Conservation (phyloP, 148 eudicot species). For the Linanthus parryae region DNA sequence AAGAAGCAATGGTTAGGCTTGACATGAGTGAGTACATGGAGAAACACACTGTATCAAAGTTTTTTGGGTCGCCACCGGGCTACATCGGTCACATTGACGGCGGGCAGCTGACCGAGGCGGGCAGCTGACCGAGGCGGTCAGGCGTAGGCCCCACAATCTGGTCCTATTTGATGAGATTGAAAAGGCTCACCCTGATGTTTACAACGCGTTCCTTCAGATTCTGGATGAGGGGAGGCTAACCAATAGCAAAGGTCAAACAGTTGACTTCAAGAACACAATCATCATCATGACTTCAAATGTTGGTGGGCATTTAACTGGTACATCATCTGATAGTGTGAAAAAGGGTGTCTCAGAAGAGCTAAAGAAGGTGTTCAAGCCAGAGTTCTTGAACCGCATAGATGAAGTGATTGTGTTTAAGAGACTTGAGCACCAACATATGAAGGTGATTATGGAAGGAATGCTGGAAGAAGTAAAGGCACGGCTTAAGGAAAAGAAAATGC, state of each 20-base stretch:
- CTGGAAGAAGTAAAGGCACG: conserved; percentile 21
- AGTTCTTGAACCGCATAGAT: conserved; percentile 38
- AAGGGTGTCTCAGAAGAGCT: conserved; percentile 13
- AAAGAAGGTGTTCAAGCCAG: conserved; percentile 23
- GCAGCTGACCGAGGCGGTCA: conserved; percentile 79
- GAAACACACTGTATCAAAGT: neutral
- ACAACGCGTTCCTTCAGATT: conserved; percentile 89
- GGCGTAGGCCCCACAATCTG: conserved; percentile 70
- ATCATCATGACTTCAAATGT: conserved; percentile 88
- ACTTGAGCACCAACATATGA: conserved; percentile 17
- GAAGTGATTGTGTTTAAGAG: conserved; percentile 30
- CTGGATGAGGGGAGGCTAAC: conserved; percentile 88
- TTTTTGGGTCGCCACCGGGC: conserved; percentile 5
- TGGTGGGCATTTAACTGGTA: conserved; percentile 70
- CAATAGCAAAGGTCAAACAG: conserved; percentile 82
- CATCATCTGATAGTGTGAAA: neutral
- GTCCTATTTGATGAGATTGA: conserved; percentile 92
- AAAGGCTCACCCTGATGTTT: conserved; percentile 88
- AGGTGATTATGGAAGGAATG: conserved; percentile 21
- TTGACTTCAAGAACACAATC: conserved; percentile 80
- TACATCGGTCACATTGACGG: no score
- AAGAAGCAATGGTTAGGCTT: conserved; percentile 11
- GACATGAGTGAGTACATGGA: neutral
- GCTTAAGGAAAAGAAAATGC: conserved; percentile 16
- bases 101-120: conserved; percentile 72